phyloP scores from a whole-genome alignment of 1,284 basidiomycete genomes.

The Cystobasidiaceae sp. region DNA sequence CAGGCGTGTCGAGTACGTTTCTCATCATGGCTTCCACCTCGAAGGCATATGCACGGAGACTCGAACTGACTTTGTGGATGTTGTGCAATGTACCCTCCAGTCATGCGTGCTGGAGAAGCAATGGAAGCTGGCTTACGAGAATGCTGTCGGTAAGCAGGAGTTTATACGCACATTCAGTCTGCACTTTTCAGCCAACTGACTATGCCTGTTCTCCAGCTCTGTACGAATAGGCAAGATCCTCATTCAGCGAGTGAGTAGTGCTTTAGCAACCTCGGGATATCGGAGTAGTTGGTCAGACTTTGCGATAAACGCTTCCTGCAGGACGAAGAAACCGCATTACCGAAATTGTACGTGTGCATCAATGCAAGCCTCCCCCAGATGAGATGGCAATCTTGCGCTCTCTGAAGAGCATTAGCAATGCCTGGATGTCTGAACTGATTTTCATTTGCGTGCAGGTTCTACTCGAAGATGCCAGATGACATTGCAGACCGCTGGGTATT shows the following conservation, averaged over 20 bases:
- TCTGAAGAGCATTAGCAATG: not conserved
- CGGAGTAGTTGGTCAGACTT: not conserved
- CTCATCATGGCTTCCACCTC: not conserved
- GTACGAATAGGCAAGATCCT: slow-evolving; percentile 89
- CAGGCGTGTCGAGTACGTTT: slow-evolving; percentile 32
- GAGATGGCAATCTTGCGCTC: not conserved
- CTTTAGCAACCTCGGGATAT: not conserved
- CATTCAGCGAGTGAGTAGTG: slow-evolving; percentile 69
- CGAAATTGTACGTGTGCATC: slow-evolving; percentile 65
- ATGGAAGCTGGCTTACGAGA: slow-evolving; percentile 69
- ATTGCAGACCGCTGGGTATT: slow-evolving; percentile 87
- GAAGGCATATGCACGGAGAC: not conserved
- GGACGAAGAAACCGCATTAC: slow-evolving; percentile 85
- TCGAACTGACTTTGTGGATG: slow-evolving; percentile 49
- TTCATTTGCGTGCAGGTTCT: slow-evolving; percentile 43
- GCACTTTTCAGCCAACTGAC: too few relatives aligned
- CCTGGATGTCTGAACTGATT: not conserved
- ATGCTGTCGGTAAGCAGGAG: slow-evolving; percentile 58
- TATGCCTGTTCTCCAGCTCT: slow-evolving; percentile 33
- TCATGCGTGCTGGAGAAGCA: slow-evolving; percentile 57
- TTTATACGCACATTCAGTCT: too few relatives aligned
- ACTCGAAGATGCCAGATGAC: slow-evolving; percentile 81
- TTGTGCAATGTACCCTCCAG: slow-evolving; percentile 56
- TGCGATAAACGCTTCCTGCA: slow-evolving; percentile 44
- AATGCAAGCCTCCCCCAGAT: not conserved